Evolutionary conservation across 2,329 filamentous ascomycete genomes (phyloP), one percentile per base, ranked within the genome.

Genomic region (Aspergillus pseudoviridinutans): DNA sequence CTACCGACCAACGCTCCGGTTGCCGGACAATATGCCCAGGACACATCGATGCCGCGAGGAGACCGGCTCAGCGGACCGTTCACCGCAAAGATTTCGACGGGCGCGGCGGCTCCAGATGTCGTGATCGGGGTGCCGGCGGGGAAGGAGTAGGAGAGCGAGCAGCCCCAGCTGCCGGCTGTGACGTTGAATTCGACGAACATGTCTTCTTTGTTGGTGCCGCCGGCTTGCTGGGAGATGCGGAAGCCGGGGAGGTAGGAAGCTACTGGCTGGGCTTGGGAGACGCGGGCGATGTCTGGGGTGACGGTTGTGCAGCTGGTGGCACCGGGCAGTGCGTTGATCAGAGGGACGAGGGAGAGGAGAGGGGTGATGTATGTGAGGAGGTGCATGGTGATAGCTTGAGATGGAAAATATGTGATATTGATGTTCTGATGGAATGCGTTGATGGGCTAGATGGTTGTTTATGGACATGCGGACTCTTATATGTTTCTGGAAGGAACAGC

Each of bases 181-280:
- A 55, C n/a, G 20, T n/a, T 59, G 51, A 59, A 59, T 32, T 59
- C 57, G 46, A 28, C 24, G n/a, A 59, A 56, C 12, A 35, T 56
- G 47, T 59, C 57, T 51, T 59, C 50, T 24, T 51, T 59, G 10
- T 50, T 27, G 27, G 54, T 50, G 9, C n/a, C 51, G 38, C 35
- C 24, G 14, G 47, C 12, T 42, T 56, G 28, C 9, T 59, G 57
- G 10, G 50, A 54, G 51, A 59, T 47, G 22, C 41, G 50, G 57
- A 59, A 56, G 38, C 51, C 47, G 0, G 54, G 54, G 25, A 59
- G 54, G 47, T 59, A 59, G 28, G 57, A 56, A 4, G 28, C 38
- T 1, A 51, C 47, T 1, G 57, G 57, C 2, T 54, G 50, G 14
- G 54, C 50, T 35, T 56, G 25, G 14, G 55, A 55, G 57, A 59